Base-by-base conservation (phyloP, 805 yeast genomes). In the Lachancea waltii region DNA sequence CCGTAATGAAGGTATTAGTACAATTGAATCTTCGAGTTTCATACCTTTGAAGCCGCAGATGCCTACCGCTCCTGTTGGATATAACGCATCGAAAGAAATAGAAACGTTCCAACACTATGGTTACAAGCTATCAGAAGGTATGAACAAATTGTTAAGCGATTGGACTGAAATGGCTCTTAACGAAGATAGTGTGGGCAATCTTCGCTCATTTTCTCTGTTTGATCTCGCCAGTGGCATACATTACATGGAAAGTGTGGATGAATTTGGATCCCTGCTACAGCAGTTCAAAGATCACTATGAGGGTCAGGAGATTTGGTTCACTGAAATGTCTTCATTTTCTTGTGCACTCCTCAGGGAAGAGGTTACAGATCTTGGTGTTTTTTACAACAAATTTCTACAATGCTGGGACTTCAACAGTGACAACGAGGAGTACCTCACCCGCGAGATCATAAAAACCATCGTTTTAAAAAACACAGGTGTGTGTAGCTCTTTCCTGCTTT, bases 11-110 rank as follows among this genome's bases (percentile, higher is more conserved):
- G 26, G 13, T 5, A 5, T 23, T 13, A 7, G 26, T 23, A 7
- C 10, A 11, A 7, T 23, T 7, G 13, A 23, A 23, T 11, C 7
- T 23, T n/a, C n/a, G n/a, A n/a, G n/a, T n/a, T 24, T 8, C 18
- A 10, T 25, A 7, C 16, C 11, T 22, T 23, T 33, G 23, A 14
- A 14, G 4, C 22, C 23, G 10, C 13, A 10, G 14, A 9, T 33
- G 16, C 30, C 30, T 2, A 14, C 22, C 11, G 22, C 20, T 15
- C 6, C 11, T 3, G 14, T 9, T 16, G 28, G 21, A 11, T n/a
- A 25, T 22, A 32, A 26, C 23, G 14, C 24, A 27, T 65, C 71
- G 7, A 45, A 54, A 1, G 95, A 85, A 46, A 70, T 72, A 1
- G 68, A 84, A 0, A 48, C 77, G 5, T 47, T 57, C 14, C 60